Evolutionary conservation across 768 basidiomycete genomes (phyloP), one percentile per base, ranked within the genome.

Genomic region (Auricularia auricula-judae): DNA sequence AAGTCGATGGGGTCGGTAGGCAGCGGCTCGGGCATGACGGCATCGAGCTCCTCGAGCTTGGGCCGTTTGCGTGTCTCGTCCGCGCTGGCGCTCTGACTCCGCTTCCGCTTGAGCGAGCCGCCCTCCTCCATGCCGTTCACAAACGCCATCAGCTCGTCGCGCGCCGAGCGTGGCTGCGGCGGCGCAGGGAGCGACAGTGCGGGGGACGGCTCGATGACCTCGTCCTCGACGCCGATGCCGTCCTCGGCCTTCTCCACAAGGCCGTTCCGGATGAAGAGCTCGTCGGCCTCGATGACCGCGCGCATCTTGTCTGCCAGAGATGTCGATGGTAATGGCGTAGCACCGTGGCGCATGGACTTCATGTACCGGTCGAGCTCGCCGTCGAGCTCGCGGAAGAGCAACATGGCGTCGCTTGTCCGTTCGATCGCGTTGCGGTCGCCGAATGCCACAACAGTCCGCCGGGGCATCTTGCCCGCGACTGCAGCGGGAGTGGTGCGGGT

Each of bases 331-430:
- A 59, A 0, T 1, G 56, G 56, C 56, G 14, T 21, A 4, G 14
- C 23, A 29, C 56, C 62, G 33, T 11, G 62, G 36, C 39, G 58
- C 66, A 63, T 43, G 33, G 65, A 65, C 67, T 11, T 61, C 63
- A 42, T 69, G 58, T 53, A 66, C 58, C 67, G 68, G 11, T 80
- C 78, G 12, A 87, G 70, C 18, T 82, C 82, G 10, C 65, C 71
- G 66, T 91, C 88, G 5, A 93, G 76, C 61, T 83, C 77, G 34
- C 73, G 73, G 68, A 93, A 92, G 63, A 77, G 68, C 2, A 78
- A 72, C 92, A 95, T 95, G n/a, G 86, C 85, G 65, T 84, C 80
- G 0, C 84, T 77, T 0, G 89, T 88, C 18, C 92, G 86, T 12
- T 82, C 71, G 14, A 93, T 81, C 0, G 89, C 89, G 3, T 83